Evolutionary conservation across 345 rosid species (phyloP).

Genomic region (Alliaria petiolata): DNA sequence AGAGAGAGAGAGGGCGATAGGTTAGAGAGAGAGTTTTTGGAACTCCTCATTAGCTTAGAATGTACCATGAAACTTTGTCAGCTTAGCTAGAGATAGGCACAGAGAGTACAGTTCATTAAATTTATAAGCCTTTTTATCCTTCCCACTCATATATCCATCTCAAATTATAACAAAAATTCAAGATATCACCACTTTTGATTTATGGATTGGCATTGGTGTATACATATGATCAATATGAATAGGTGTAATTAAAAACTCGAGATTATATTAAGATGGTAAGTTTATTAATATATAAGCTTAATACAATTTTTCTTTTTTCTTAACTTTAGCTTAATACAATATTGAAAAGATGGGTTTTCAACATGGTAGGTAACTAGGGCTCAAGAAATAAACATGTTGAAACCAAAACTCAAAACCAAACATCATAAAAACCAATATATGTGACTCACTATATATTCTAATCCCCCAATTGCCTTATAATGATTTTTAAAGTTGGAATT

Average conservation of each 20-base stretch:
- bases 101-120: constrained; percentile 16
- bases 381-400: constrained; percentile 11
- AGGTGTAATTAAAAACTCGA: not conserved
- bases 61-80: constrained; percentile 34
- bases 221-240: not conserved
- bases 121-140: not conserved
- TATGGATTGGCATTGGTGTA: not conserved
- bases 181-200: not conserved
- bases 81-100: constrained; percentile 29
- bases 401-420: not conserved
- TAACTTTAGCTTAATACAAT: constrained; percentile 5
- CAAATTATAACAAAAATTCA: not conserved
- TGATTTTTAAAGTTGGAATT: not conserved
- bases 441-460: not conserved
- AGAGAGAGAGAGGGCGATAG: constrained; percentile 17
- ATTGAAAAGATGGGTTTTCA: not conserved
- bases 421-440: not conserved
- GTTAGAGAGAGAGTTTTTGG: constrained; percentile 26
- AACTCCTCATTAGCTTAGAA: constrained; percentile 32
- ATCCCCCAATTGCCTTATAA: constrained; percentile 5
- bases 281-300: constrained; percentile 8
- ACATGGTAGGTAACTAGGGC: constrained; percentile 12
- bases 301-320: no score
- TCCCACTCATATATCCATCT: constrained; percentile 1
- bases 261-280: not conserved